Base-by-base conservation (phyloP, 139 green algal genomes). In the Ettlia oleoabundans region DNA sequence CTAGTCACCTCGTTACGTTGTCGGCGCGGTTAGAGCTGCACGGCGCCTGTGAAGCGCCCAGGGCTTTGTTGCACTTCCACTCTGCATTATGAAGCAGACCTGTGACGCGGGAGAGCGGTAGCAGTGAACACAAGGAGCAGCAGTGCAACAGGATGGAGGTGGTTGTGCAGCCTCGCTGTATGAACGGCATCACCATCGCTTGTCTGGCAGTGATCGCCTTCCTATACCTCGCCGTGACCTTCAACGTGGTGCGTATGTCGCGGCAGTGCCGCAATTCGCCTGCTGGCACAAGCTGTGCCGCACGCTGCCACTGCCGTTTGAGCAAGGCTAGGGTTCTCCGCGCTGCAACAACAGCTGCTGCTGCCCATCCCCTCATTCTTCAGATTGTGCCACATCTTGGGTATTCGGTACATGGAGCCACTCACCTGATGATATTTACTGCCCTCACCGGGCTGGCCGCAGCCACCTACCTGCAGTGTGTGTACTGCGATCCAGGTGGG, bases 361-460 rank as follows among this genome's bases (percentile, higher is more conserved):
- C 40, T 58, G 38, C 6, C 38, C 13, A 3, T 1, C 47, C 41
- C n/a, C n/a, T n/a, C n/a, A n/a, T 47, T 10, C 30, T 76, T 51
- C 90, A 96, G 91, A 87, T 96, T 28, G 41, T 96, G 18, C 90
- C 92, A n/a, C 93, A 88, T 86, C 78, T 93, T 4, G 88, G 72
- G 43, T 94, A 89, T 82, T 90, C 75, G 2, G 92, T 95, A 3
- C 89, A 92, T 0, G 93, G 93, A 7, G 83, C 92, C 33, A 76
- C 82, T 3, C 88, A 96, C 65, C 74, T 94, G 64, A 28, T 78
- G 21, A 33, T 89, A 5, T 76, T 96, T 1, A 87, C 88, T 4
- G 35, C 78, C 3, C 88, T 76, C 4, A 91, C 89, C 0, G 51
- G 30, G 3, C 51, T 79, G 72, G 72, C 51, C 21, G 30, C 22